Conservation (phyloP, 768 basidiomycete genomes). For the Hortiboletus flavorubellus region DNA sequence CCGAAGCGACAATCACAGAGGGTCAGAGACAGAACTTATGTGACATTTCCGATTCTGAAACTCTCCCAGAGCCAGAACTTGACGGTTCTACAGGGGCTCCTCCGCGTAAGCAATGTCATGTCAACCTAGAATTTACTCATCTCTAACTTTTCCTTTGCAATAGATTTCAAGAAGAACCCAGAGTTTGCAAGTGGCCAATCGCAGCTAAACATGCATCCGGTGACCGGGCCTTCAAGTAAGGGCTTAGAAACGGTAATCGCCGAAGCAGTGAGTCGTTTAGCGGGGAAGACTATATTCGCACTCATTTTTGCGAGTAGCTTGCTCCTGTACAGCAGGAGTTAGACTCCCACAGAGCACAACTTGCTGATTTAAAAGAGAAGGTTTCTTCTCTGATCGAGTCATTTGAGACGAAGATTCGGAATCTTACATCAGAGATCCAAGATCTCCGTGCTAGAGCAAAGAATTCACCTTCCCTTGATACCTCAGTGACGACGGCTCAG, state of each 20-base stretch:
- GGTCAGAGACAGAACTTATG: constrained; percentile 31
- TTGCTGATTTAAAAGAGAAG: constrained; percentile 34
- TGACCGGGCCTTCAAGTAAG: constrained; percentile 4
- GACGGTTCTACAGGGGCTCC: constrained; percentile 9
- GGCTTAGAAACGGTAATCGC: constrained; percentile 21
- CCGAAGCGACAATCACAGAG: constrained; percentile 56
- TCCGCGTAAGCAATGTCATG: constrained; percentile 14
- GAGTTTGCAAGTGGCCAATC: constrained; percentile 1
- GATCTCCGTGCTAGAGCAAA: constrained; percentile 23
- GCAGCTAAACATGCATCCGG: constrained; percentile 1
- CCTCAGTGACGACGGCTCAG: constrained; percentile 6
- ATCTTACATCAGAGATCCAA: constrained; percentile 35
- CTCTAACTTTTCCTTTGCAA: not conserved
- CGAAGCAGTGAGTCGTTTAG: constrained; percentile 27
- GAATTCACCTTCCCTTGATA: constrained; percentile 8
- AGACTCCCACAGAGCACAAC: constrained; percentile 43
- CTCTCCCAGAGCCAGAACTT: constrained; percentile 24
- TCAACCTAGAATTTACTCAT: not conserved
- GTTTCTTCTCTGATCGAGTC: constrained; percentile 28
- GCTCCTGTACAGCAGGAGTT: constrained; percentile 52
- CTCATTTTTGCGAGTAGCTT: constrained; percentile 34
- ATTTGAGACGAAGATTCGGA: constrained; percentile 38
- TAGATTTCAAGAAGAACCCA: constrained; percentile 8
- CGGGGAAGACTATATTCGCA: not conserved
- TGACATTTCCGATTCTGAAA: constrained; percentile 10